phyloP scores from a whole-genome alignment of 73 alveolate genomes.

The Blepharisma japonicum region DNA sequence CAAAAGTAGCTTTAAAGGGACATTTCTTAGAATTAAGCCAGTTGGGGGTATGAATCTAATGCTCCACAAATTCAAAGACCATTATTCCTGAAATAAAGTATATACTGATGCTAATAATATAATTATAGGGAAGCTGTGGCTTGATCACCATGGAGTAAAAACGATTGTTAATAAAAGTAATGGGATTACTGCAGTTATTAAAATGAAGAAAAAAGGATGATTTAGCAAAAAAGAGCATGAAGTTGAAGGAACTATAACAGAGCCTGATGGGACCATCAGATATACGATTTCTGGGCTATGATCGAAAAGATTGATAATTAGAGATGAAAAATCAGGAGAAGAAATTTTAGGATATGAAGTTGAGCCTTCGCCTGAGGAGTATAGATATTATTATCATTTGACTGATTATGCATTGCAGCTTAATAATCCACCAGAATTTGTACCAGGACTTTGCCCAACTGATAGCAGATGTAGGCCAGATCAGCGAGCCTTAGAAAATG shows the following conservation, averaged over 20 bases:
- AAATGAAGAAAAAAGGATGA: constrained; percentile 57
- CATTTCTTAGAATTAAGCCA: constrained; percentile 51
- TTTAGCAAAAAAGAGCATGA: constrained; percentile 31
- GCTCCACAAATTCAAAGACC: constrained; percentile 36
- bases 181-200: constrained; percentile 47
- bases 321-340: constrained; percentile 29
- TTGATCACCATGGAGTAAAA: constrained; percentile 62
- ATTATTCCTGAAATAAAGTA: constrained; percentile 43
- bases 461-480: constrained; percentile 96
- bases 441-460: constrained; percentile 79
- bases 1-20: constrained; percentile 66
- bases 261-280: constrained; percentile 27
- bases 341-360: constrained; percentile 57
- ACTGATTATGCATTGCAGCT: constrained; percentile 66
- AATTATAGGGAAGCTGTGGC: constrained; percentile 56
- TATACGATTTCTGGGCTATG: constrained; percentile 35
- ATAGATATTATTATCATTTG: constrained; percentile 67
- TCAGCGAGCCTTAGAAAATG: constrained; percentile 87
- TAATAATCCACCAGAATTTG: constrained; percentile 75
- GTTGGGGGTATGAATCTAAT: constrained; percentile 39
- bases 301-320: constrained; percentile 31
- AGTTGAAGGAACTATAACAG: constrained; percentile 37
- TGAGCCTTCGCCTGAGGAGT: constrained; percentile 60
- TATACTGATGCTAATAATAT: constrained; percentile 49
- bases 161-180: constrained; percentile 42